Conservation (phyloP, 441 rosid genomes). For the Francoa sonchifolia region DNA sequence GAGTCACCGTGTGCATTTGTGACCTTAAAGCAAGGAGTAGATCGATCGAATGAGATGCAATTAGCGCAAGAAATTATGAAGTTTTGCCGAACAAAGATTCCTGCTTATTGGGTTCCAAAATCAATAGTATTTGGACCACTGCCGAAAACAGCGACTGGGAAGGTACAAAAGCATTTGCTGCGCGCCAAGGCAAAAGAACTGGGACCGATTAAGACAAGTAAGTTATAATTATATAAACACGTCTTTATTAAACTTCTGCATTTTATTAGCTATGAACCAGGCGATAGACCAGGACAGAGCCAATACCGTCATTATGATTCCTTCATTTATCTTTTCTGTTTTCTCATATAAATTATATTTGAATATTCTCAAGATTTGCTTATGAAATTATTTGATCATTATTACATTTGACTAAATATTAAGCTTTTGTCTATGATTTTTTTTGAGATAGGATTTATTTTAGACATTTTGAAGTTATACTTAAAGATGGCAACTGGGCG, state of each 20-base stretch:
- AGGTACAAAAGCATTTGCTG: constrained; percentile 73
- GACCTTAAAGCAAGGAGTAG: constrained; percentile 42
- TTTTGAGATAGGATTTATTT: too few species aligned
- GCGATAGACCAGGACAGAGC: too few species aligned
- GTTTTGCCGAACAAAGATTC: constrained; percentile 54
- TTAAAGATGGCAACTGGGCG: too few species aligned
- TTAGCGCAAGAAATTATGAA: constrained; percentile 52
- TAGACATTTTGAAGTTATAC: too few species aligned
- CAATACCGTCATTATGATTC: too few species aligned
- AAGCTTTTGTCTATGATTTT: too few species aligned
- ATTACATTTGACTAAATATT: too few species aligned
- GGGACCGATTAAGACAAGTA: constrained; percentile 57
- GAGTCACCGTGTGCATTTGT: constrained; percentile 88
- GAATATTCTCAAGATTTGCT: too few species aligned
- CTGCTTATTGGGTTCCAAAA: constrained; percentile 76
- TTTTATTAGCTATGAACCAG: background rate
- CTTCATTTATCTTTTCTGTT: too few species aligned
- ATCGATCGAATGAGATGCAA: constrained; percentile 22
- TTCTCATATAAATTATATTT: too few species aligned
- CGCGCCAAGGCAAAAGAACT: constrained; percentile 63
- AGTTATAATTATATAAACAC: constrained; percentile 21
- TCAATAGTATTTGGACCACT: constrained; percentile 64
- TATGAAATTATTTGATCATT: too few species aligned
- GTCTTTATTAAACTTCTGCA: background rate
- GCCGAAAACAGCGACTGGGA: constrained; percentile 88